These are phyloP conservation scores for Calonectria pseudoreteaudii DNA, from an alignment of 2,329 filamentous ascomycete species.

Conservation along the genomic window DNA sequence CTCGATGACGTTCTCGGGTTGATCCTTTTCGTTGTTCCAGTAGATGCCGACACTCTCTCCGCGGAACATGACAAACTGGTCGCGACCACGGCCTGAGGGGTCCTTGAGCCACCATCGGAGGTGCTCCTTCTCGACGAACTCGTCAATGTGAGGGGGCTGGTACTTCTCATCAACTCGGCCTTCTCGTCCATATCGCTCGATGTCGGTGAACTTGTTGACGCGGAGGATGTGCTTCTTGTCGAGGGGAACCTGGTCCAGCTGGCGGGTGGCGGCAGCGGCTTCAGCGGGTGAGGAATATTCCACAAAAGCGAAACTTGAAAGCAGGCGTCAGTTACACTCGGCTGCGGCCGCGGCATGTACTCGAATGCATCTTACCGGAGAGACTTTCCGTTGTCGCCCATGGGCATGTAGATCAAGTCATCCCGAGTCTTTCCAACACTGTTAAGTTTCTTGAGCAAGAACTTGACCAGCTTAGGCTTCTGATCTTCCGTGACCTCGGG, in stretches of 20 bases:
- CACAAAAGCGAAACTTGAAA: slow-evolving; percentile 92
- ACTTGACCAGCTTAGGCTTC: slow-evolving; percentile 95
- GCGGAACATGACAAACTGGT: slow-evolving; percentile 96
- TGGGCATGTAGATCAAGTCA: slow-evolving; percentile 92
- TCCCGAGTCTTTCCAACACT: slow-evolving; percentile 86
- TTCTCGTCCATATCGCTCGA: slow-evolving; percentile 95
- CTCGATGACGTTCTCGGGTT: slow-evolving; percentile 89
- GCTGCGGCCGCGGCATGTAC: not conserved
- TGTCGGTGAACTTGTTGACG: slow-evolving; percentile 98
- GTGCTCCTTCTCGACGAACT: slow-evolving; percentile 93
- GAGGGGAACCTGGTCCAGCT: slow-evolving; percentile 86
- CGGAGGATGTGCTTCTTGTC: slow-evolving; percentile 97
- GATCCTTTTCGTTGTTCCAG: slow-evolving; percentile 98
- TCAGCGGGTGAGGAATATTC: slow-evolving; percentile 94
- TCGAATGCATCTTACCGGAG: slow-evolving; percentile 72
- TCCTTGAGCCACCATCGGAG: slow-evolving; percentile 94
- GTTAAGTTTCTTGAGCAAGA: slow-evolving; percentile 93
- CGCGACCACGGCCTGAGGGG: slow-evolving; percentile 80
- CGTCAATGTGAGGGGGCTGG: slow-evolving; percentile 81
- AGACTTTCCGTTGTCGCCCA: slow-evolving; percentile 87
- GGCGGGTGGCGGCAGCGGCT: slow-evolving; percentile 88
- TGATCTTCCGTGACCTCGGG: slow-evolving; percentile 90
- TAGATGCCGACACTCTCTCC: slow-evolving; percentile 93
- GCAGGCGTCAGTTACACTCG: not conserved
- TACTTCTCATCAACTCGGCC: slow-evolving; percentile 95